A percentile compares a stretch with the other conserved stretches of the same genome.
Evolutionary conservation across 192 early-diverging fungal species (phyloP).

Genomic region (Chytriomyces sp.): DNA sequence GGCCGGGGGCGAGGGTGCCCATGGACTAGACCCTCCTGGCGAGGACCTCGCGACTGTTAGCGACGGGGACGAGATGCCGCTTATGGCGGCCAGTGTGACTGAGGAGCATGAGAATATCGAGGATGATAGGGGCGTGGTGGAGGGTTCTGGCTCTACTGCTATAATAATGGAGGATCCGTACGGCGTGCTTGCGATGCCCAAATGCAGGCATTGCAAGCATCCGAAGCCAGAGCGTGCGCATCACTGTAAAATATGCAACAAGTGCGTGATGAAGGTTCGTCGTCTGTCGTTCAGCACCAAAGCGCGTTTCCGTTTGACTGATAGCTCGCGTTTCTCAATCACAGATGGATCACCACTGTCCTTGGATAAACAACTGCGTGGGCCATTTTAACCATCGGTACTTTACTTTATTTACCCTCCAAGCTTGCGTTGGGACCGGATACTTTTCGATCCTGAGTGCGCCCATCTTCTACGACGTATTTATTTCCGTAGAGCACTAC

Average conservation of each 20-base stretch:
- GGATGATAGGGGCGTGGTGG: neutral
- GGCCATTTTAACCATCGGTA: slow-evolving; percentile 57
- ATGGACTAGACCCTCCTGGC: neutral
- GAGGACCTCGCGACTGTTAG: neutral
- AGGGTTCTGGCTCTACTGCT: neutral
- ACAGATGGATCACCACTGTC: slow-evolving; percentile 47
- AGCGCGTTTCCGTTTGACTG: neutral
- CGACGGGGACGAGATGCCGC: neutral
- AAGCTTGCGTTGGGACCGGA: slow-evolving; percentile 34
- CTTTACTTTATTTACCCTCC: slow-evolving; percentile 54
- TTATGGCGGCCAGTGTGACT: neutral
- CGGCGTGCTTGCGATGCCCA: slow-evolving; percentile 9
- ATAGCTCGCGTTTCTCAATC: neutral
- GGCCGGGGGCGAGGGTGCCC: neutral
- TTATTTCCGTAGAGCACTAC: slow-evolving; percentile 7
- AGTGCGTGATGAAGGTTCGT: slow-evolving; percentile 44
- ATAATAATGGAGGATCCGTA: neutral
- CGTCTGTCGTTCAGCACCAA: neutral
- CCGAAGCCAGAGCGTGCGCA: slow-evolving; percentile 47
- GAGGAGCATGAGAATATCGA: neutral
- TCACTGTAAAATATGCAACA: slow-evolving; percentile 50
- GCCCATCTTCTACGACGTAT: slow-evolving; percentile 19
- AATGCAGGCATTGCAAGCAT: slow-evolving; percentile 10
- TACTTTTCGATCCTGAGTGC: slow-evolving; percentile 22
- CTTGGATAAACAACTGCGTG: slow-evolving; percentile 55